Evolutionary conservation across 1,284 basidiomycete genomes (phyloP), one percentile per base, ranked within the genome.

Genomic region (Apiotrichum akiyoshidainum): DNA sequence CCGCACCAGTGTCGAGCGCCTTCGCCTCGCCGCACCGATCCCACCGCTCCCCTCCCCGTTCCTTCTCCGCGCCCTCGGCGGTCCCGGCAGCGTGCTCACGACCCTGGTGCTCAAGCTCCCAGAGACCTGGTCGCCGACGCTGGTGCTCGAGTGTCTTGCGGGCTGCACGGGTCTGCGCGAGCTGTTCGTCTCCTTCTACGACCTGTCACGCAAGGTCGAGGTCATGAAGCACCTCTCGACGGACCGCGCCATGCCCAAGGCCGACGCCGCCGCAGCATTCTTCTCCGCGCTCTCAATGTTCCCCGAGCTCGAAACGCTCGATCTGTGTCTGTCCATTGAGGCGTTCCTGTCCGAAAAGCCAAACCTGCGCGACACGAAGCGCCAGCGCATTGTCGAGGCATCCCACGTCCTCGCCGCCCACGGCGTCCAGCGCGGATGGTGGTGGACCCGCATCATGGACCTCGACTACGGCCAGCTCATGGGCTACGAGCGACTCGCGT

Each of bases 401-500:
- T n/a, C 49, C 13, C 9, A 17, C 19, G 9, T 26, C 19, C 37
- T 33, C 5, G 49, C 49, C 6, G 49, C 40, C 1, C 22, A 4
- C 9, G 35, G 37, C 1, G 33, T 60, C 31, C 0, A 7, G 19
- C 34, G 39, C 5, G 59, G 59, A 0, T 54, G 52, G 59, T 60
- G 52, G 52, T 60, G 59, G 59, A 35, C 39, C 10, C 59, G 57
- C 45, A 40, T 60, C 16, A 39, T 22, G 3, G 59, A 57, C n/a
- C 55, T 54, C 8, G 59, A 60, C 22, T 57, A 60, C 45, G 16
- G 33, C 42, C 55, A 54, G 47, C 52, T 60, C 17, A 45, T 44
- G 16, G 55, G 59, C 6, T 60, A 57, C 26, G 33, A 51, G 37
- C 55, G 59, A 6, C 34, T 45, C 31, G 47, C 7, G 14, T 60